These are phyloP conservation scores for Geotrichum ghanense DNA, from an alignment of 805 yeast species.

Conservation along the genomic window DNA sequence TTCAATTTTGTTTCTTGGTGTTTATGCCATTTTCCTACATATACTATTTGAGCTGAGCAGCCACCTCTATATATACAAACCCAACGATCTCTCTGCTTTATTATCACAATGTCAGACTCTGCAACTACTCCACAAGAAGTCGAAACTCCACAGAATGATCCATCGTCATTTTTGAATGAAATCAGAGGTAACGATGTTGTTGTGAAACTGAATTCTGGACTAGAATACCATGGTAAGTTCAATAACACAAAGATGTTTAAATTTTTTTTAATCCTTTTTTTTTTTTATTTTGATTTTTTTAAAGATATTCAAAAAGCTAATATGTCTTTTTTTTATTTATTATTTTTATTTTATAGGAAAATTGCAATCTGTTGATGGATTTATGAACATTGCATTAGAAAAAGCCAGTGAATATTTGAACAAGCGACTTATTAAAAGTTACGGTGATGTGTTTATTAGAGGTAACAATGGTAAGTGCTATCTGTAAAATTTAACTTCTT, in stretches of 20 bases:
- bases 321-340: neutral
- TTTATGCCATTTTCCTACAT: too few species aligned
- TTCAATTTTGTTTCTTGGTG: too few species aligned
- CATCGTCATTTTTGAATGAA: conserved; percentile 68
- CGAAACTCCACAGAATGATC: conserved; percentile 27
- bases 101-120: neutral
- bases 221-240: conserved; percentile 63
- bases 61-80: too few species aligned
- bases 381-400: conserved; percentile 86
- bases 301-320: neutral
- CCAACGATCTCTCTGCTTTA: too few species aligned
- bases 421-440: conserved; percentile 38
- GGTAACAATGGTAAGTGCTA: conserved; percentile 66
- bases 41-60: too few species aligned
- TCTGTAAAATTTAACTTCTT: conserved; percentile 3
- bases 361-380: conserved; percentile 88
- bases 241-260: neutral
- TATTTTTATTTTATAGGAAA: too few species aligned
- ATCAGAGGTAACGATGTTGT: conserved; percentile 71
- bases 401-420: conserved; percentile 56
- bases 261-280: too few species aligned
- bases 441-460: conserved; percentile 75
- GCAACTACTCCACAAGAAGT: neutral
- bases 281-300: neutral
- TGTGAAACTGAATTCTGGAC: conserved; percentile 79